A percentile compares a stretch with the other conserved stretches of the same genome.
Conservation (phyloP, 495 filamentous ascomycete genomes). For the Xylaria palmicola region DNA sequence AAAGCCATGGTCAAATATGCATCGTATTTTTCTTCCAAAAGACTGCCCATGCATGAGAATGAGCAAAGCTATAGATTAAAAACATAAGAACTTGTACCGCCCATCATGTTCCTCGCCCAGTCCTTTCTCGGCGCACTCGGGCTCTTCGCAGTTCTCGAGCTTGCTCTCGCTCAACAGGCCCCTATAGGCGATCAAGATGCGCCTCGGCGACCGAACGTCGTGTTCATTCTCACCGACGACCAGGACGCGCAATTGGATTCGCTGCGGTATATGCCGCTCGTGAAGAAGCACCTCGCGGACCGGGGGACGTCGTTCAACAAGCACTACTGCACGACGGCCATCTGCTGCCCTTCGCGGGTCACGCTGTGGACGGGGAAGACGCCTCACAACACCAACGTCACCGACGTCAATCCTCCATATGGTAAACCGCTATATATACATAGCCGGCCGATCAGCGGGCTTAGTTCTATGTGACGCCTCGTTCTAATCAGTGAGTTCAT, state of each 20-base stretch:
- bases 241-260: slow-evolving; percentile 58
- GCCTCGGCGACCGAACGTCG: slow-evolving; percentile 26
- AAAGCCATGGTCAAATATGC: not conserved
- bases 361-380: slow-evolving; percentile 62
- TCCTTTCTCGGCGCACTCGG: not conserved
- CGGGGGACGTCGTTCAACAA: slow-evolving; percentile 51
- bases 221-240: slow-evolving; percentile 62
- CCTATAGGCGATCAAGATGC: not conserved
- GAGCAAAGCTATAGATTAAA: not conserved
- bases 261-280: slow-evolving; percentile 52
- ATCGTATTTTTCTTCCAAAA: not conserved
- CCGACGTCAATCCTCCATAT: slow-evolving; percentile 61
- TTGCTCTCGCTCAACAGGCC: slow-evolving; percentile 3
- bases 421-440: slow-evolving; percentile 30
- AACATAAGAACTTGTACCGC: not conserved
- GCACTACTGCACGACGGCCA: slow-evolving; percentile 58
- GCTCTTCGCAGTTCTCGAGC: not conserved
- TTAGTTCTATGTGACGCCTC: not conserved
- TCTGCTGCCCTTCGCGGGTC: slow-evolving; percentile 63
- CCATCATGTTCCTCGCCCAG: not conserved
- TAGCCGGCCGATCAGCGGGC: not conserved
- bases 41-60: not conserved
- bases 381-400: slow-evolving; percentile 72
- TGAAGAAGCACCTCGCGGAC: slow-evolving; percentile 47
- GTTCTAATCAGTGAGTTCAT: not conserved